A percentile compares a stretch with the other conserved stretches of the same genome.
Evolutionary conservation across 768 basidiomycete species (phyloP).

Genomic region (Royoungia palumana): DNA sequence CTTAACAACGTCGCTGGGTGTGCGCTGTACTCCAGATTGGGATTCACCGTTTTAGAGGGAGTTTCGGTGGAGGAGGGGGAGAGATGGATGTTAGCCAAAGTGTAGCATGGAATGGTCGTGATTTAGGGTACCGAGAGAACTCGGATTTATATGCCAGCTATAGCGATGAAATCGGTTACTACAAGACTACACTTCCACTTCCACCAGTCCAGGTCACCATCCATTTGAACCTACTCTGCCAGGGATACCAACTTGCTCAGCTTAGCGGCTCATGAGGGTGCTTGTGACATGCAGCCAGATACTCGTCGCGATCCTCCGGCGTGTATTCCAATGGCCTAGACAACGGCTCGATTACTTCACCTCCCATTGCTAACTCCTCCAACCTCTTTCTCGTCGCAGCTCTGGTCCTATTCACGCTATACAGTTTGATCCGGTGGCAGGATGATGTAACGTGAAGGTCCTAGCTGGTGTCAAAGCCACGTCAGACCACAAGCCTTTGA

Average conservation of each 20-base stretch:
- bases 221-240: no score
- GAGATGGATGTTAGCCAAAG: slow-evolving; percentile 29
- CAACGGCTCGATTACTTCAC: slow-evolving; percentile 27
- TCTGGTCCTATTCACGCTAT: slow-evolving; percentile 45
- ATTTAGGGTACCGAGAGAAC: not conserved
- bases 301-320: slow-evolving; percentile 9
- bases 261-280: slow-evolving; percentile 9
- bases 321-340: slow-evolving; percentile 7
- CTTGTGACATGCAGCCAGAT: not conserved
- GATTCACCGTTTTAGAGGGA: slow-evolving; percentile 18
- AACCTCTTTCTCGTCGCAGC: slow-evolving; percentile 44
- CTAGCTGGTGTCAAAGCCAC: slow-evolving; percentile 34
- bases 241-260: no score
- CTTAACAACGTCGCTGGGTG: slow-evolving; percentile 14
- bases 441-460: slow-evolving; percentile 54
- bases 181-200: no score
- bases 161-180: no score
- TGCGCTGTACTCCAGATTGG: slow-evolving; percentile 18
- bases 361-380: slow-evolving; percentile 37
- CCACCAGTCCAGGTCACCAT: no score
- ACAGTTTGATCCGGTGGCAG: slow-evolving; percentile 51
- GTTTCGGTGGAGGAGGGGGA: slow-evolving; percentile 8
- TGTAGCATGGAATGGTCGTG: slow-evolving; percentile 19
- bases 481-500: not conserved
- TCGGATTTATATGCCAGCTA: no score